These are phyloP conservation scores for Apiospora sp. DNA, from an alignment of 2,329 filamentous ascomycete genomes.

Conservation along the genomic window DNA sequence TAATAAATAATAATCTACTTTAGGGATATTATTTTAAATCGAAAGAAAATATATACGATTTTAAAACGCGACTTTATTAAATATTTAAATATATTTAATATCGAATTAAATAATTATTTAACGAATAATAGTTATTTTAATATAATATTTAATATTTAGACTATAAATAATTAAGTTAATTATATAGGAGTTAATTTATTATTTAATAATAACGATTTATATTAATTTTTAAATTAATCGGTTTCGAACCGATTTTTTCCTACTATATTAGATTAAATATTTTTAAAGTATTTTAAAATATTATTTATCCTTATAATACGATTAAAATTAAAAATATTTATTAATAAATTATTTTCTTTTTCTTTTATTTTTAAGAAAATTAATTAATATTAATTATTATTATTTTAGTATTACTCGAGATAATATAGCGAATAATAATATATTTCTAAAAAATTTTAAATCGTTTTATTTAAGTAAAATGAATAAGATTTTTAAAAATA, in stretches of 20 bases:
- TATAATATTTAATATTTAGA: not conserved
- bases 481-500: not conserved
- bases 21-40: not conserved
- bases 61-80: not conserved
- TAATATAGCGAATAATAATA: not conserved
- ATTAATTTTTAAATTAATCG: conserved; percentile 37
- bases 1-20: not conserved
- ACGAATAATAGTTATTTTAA: not conserved
- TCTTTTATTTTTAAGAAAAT: not conserved
- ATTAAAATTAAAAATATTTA: not conserved
- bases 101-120: not conserved
- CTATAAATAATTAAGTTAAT: conserved; percentile 31
- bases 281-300: not conserved
- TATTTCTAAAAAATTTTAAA: not conserved
- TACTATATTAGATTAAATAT: conserved; percentile 12
- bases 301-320: not conserved
- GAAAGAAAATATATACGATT: not conserved
- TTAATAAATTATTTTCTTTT: not conserved
- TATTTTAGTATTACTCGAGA: not conserved
- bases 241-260: conserved; percentile 30
- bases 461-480: not conserved
- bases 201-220: conserved; percentile 28
- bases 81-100: not conserved
- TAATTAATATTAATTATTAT: not conserved
- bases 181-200: not conserved